A percentile compares a stretch with the other conserved stretches of the same genome.
These are phyloP conservation scores for Amanita phalloides DNA, from an alignment of 768 basidiomycete genomes.

Conservation along the genomic window DNA sequence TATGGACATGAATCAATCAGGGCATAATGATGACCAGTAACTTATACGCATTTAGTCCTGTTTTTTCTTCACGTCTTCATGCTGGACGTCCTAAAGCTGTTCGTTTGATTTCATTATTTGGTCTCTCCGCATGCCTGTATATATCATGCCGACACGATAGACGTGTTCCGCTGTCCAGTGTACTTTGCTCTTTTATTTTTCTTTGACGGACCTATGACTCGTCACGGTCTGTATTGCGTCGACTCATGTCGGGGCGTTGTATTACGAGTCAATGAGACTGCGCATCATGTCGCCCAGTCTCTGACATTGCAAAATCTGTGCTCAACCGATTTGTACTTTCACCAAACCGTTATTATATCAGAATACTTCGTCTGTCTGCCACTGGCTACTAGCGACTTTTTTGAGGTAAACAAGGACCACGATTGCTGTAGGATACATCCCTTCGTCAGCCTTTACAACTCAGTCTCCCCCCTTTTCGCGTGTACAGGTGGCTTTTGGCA, in stretches of 20 bases:
- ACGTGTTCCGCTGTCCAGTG: not conserved
- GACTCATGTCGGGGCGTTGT: too few species aligned
- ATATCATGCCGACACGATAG: not conserved
- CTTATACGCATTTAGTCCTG: not conserved
- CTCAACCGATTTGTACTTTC: too few species aligned
- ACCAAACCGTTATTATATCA: not conserved
- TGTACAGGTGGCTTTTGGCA: too few species aligned
- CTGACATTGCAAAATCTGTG: too few species aligned
- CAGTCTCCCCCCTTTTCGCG: too few species aligned
- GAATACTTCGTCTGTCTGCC: not conserved
- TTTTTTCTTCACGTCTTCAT: not conserved
- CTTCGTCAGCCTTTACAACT: not conserved
- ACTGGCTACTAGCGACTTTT: not conserved
- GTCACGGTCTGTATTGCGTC: too few species aligned
- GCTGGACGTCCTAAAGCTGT: too few species aligned
- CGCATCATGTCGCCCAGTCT: too few species aligned
- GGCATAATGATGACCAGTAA: not conserved
- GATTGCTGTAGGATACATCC: slow-evolving; percentile 1
- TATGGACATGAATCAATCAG: slow-evolving; percentile 4
- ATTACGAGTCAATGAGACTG: too few species aligned
- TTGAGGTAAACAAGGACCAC: slow-evolving; percentile 1
- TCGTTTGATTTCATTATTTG: slow-evolving; percentile 5
- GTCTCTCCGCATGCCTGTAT: not conserved
- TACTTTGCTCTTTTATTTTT: not conserved
- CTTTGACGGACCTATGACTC: too few species aligned